A percentile compares a stretch with the other conserved stretches of the same genome.
phyloP scores from a whole-genome alignment of 305 asterid species.

The Fraxinus sp. region DNA sequence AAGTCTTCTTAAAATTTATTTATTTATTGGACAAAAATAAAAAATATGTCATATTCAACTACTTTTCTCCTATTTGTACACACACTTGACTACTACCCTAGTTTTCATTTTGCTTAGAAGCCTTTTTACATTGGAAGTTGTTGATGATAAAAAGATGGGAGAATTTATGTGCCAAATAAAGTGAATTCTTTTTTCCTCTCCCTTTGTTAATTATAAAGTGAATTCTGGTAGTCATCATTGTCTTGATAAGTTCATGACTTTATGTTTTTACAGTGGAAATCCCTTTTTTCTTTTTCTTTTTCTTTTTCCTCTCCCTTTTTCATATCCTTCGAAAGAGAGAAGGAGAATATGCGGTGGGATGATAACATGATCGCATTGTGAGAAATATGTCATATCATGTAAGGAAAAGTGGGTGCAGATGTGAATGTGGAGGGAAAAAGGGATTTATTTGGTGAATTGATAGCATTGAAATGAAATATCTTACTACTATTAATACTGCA shows the following conservation, averaged over 20 bases:
- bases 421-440: slow-evolving; percentile 28
- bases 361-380: slow-evolving; percentile 33
- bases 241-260: slow-evolving; percentile 34
- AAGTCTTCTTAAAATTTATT: not conserved
- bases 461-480: not conserved
- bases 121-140: slow-evolving; percentile 45
- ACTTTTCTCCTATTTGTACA: slow-evolving; percentile 12
- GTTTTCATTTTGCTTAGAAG: slow-evolving; percentile 31
- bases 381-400: slow-evolving; percentile 36
- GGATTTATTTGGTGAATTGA: slow-evolving; percentile 24
- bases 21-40: not conserved
- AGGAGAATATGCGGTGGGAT: slow-evolving; percentile 29
- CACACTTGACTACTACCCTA: not conserved
- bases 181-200: slow-evolving; percentile 28
- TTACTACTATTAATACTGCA: not conserved
- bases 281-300: not conserved
- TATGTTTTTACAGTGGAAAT: slow-evolving; percentile 27
- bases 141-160: slow-evolving; percentile 25
- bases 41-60: slow-evolving; percentile 15
- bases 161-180: slow-evolving; percentile 35
- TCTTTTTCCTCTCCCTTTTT: not conserved
- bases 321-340: not conserved
- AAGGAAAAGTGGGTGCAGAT: slow-evolving; percentile 52
- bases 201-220: slow-evolving; percentile 32
- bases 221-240: slow-evolving; percentile 45